Evolutionary conservation across 2,329 filamentous ascomycete genomes (phyloP).

Genomic region (Ophiognomonia clavigignenti-juglandacearum): DNA sequence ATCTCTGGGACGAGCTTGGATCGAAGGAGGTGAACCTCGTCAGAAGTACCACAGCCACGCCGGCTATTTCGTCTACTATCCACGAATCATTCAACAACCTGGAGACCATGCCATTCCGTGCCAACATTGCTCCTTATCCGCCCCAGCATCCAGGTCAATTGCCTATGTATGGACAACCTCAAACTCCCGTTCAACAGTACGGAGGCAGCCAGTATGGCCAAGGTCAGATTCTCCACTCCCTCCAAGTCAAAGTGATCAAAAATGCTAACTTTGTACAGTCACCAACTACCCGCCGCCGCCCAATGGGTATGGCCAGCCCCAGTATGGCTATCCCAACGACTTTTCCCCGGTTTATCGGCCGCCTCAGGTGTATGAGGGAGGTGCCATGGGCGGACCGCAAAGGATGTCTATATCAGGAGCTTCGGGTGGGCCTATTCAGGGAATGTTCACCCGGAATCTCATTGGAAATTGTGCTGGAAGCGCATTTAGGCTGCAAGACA

Average conservation of each 20-base stretch:
- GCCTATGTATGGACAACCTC: slow-evolving; percentile 20
- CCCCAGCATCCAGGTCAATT: slow-evolving; percentile 10
- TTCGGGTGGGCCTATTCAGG: slow-evolving; percentile 48
- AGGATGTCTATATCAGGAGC: slow-evolving; percentile 35
- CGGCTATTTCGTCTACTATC: slow-evolving; percentile 73
- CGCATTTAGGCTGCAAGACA: slow-evolving; percentile 77
- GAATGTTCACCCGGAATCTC: slow-evolving; percentile 91
- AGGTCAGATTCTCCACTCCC: slow-evolving; percentile 4
- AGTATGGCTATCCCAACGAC: slow-evolving; percentile 13
- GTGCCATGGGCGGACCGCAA: slow-evolving; percentile 25
- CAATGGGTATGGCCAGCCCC: slow-evolving; percentile 14
- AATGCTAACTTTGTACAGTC: slow-evolving; percentile 5
- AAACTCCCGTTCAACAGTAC: slow-evolving; percentile 15
- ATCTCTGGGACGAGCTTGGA: slow-evolving; percentile 63
- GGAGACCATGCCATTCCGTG: slow-evolving; percentile 24
- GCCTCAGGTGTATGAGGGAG: slow-evolving; percentile 26
- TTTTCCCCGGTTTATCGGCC: slow-evolving; percentile 23
- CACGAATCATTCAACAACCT: slow-evolving; percentile 69
- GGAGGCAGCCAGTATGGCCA: slow-evolving; percentile 10
- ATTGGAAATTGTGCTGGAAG: slow-evolving; percentile 90
- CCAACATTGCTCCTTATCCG: slow-evolving; percentile 16
- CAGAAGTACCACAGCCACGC: slow-evolving; percentile 58
- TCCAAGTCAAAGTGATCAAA: neutral
- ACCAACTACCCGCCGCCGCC: slow-evolving; percentile 10
- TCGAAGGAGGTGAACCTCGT: slow-evolving; percentile 62